phyloP scores from a whole-genome alignment of 2,329 filamentous ascomycete genomes.

The Pestalotiopsis sp. region DNA sequence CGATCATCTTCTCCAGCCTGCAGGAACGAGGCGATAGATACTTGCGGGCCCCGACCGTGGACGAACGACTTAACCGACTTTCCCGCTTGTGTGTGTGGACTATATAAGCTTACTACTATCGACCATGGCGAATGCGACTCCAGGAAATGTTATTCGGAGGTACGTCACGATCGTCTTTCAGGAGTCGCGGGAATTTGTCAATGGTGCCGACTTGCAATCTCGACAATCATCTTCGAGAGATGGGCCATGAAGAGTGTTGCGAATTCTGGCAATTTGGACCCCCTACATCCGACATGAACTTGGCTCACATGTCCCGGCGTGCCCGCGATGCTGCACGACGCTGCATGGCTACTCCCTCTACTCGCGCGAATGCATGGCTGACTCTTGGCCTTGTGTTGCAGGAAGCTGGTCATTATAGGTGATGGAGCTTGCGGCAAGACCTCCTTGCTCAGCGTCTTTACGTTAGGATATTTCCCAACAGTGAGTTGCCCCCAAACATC shows the following conservation, averaged over 20 bases:
- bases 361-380: background rate
- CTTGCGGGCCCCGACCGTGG: background rate
- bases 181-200: background rate
- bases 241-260: background rate
- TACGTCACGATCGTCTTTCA: conserved; percentile 14
- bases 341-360: background rate
- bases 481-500: conserved; percentile 57
- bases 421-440: conserved; percentile 95
- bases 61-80: background rate
- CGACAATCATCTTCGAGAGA: background rate
- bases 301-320: background rate
- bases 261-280: background rate
- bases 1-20: background rate
- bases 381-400: conserved; percentile 16
- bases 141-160: conserved; percentile 49
- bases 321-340: background rate
- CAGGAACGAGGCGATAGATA: background rate
- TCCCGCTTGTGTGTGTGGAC: background rate
- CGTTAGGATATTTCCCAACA: conserved; percentile 94
- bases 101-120: background rate
- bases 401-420: conserved; percentile 38
- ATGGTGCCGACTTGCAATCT: background rate
- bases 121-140: conserved; percentile 34
- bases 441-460: conserved; percentile 95
- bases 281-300: background rate